Evolutionary conservation across 345 rosid genomes (phyloP).

Genomic region (Melastoma malabathricum): DNA sequence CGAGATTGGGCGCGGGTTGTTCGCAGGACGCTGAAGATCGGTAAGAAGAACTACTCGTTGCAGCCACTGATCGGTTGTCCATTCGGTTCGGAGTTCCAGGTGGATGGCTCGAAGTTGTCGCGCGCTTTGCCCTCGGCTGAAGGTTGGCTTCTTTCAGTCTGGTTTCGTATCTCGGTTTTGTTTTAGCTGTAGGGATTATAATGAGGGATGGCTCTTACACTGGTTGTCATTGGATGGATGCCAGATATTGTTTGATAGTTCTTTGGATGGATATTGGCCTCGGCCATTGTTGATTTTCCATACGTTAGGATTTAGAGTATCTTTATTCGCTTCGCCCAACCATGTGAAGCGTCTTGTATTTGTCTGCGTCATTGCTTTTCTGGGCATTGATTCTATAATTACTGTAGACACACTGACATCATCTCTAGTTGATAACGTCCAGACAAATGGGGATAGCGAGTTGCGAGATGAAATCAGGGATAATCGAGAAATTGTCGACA

Average conservation of each 20-base stretch:
- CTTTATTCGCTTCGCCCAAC: no score
- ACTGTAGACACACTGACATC: background rate
- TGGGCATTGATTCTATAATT: no score
- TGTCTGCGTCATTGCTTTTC: no score
- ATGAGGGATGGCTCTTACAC: no score
- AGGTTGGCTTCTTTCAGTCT: slow-evolving; percentile 25
- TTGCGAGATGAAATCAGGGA: slow-evolving; percentile 42
- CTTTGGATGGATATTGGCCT: no score
- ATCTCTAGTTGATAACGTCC: slow-evolving; percentile 19
- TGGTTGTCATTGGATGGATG: no score
- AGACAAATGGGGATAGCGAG: slow-evolving; percentile 23
- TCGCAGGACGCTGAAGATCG: slow-evolving; percentile 58
- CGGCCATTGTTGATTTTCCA: no score
- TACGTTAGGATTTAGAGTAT: no score
- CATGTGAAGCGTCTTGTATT: no score
- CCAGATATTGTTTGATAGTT: no score
- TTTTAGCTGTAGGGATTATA: no score
- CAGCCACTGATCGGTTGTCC: slow-evolving; percentile 75
- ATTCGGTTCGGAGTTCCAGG: slow-evolving; percentile 73
- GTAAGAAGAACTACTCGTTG: slow-evolving; percentile 46
- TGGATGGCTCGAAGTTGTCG: slow-evolving; percentile 47
- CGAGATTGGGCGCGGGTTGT: background rate
- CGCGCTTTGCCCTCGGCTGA: slow-evolving; percentile 29
- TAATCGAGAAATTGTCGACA: slow-evolving; percentile 60
- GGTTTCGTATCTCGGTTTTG: no score